Conservation (phyloP, 306 rosid species). For the Vigna nakashimae region DNA sequence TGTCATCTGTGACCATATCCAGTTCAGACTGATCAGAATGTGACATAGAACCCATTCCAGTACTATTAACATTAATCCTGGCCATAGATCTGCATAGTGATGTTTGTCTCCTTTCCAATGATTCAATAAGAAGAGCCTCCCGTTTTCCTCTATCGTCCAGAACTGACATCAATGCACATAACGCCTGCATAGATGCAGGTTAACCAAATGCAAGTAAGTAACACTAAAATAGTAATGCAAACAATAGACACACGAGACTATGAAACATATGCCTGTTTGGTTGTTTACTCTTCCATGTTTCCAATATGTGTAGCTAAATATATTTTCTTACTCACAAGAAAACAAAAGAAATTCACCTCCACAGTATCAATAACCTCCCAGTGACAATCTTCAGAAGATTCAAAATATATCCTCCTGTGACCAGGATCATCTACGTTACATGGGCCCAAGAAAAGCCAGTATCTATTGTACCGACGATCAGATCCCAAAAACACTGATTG, state of each 20-base stretch:
- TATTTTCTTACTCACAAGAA: constrained; percentile 14
- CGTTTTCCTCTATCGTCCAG: constrained; percentile 94
- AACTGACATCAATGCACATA: constrained; percentile 77
- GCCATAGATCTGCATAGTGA: constrained; percentile 73
- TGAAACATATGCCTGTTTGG: constrained; percentile 17
- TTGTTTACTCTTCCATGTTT: constrained; percentile 26
- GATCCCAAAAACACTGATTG: constrained; percentile 96
- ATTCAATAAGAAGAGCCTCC: constrained; percentile 86
- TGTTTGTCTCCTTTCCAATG: constrained; percentile 74
- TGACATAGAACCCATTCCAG: constrained; percentile 47
- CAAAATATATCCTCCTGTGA: constrained; percentile 95
- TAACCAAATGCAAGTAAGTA: constrained; percentile 39
- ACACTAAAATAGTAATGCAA: constrained; percentile 29
- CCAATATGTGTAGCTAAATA: constrained; percentile 5
- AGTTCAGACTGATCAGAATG: constrained; percentile 66
- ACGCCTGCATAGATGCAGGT: constrained; percentile 60
- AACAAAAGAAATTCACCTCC: constrained; percentile 66
- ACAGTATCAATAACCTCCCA: constrained; percentile 93
- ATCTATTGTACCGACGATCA: constrained; percentile 95
- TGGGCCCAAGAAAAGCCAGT: constrained; percentile 99
- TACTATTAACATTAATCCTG: constrained; percentile 47
- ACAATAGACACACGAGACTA: constrained; percentile 29
- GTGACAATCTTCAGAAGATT: constrained; percentile 98
- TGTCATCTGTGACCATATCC: constrained; percentile 75
- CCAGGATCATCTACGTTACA: constrained; percentile 85